Percentiles rank a stretch among this genome's conserved stretches.
phyloP scores from a whole-genome alignment of 306 rosid genomes.

The Oxytropis ochrocephala region DNA sequence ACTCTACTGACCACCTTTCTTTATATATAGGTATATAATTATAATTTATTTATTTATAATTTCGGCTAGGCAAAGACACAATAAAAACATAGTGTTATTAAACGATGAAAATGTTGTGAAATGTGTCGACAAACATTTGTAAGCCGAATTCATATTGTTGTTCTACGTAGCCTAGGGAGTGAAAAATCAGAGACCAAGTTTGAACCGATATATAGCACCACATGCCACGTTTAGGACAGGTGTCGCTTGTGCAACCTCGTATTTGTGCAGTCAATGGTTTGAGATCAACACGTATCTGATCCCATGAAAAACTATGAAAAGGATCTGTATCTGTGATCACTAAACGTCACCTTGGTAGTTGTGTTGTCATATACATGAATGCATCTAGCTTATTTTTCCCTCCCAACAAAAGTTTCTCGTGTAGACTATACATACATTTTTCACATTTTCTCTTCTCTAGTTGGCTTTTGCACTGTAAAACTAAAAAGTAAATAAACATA shows the following conservation, averaged over 20 bases:
- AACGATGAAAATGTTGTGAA: too few relatives aligned
- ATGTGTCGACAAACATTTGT: too few relatives aligned
- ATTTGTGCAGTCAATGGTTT: background rate
- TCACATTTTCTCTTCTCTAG: background rate
- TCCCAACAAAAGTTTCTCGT: background rate
- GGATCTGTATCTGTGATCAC: background rate
- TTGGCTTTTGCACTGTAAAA: background rate
- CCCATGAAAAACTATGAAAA: slow-evolving; percentile 9
- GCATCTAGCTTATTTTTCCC: background rate
- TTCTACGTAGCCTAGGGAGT: background rate
- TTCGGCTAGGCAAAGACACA: too few relatives aligned
- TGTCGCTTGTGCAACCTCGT: slow-evolving; percentile 15
- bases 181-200: background rate
- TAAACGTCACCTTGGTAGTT: background rate
- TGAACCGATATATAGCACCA: background rate
- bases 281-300: slow-evolving; percentile 31
- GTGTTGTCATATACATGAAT: background rate
- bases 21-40: too few relatives aligned
- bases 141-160: background rate
- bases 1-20: too few relatives aligned
- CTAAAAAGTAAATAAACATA: background rate
- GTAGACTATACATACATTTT: background rate
- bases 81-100: too few relatives aligned
- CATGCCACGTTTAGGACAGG: slow-evolving; percentile 44
- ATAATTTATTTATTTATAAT: too few relatives aligned